Base-by-base conservation (phyloP, 139 green algal species). In the Protoeuglena noctilucae region DNA sequence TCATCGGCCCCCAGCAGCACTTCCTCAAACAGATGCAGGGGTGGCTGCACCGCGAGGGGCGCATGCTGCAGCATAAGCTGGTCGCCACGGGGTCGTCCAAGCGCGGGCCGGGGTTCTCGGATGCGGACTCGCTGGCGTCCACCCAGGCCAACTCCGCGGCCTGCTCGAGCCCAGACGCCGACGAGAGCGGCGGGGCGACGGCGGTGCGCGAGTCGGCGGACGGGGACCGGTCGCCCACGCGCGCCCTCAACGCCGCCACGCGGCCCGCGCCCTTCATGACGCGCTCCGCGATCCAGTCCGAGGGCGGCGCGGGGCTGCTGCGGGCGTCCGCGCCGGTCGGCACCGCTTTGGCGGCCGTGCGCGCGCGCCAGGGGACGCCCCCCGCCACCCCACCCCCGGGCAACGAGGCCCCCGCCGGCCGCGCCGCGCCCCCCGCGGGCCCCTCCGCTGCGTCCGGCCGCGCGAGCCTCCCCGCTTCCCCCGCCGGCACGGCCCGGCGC, bases 1-100 rank as follows among this genome's bases (percentile, higher is more conserved):
- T 95, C 28, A 94, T 95, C 48, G 87, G 87, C 7, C 82, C 80
- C 16, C 87, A 95, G 77, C 87, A 95, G 77, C 80, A 82, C 55
- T 93, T 81, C 62, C 65, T 95, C 34, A 53, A 74, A 2, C 62
- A 86, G 40, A 76, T 89, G 51, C 65, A 72, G 61, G 49, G 54
- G 28, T 43, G 57, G 43, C 67, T 72, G 61, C 80, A 70, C 68
- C 51, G 53, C 31, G 68, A 75, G 60, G 76, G 76, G 4, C 61
- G 71, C 26, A 34, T 27, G 50, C 29, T 55, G 34, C 28, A 34
- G 23, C 19, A 40, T 40, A 17, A 60, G 68, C 16, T 19, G 53
- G 25, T 26, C 28, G 17, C 26, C 22, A 4, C 26, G n/a, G n/a
- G n/a, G n/a, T n/a, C n/a, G n/a, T n/a, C n/a, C 22, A 17, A 57